Evolutionary conservation across 148 eudicot genomes (phyloP).

Genomic region (Limonium bicolor): DNA sequence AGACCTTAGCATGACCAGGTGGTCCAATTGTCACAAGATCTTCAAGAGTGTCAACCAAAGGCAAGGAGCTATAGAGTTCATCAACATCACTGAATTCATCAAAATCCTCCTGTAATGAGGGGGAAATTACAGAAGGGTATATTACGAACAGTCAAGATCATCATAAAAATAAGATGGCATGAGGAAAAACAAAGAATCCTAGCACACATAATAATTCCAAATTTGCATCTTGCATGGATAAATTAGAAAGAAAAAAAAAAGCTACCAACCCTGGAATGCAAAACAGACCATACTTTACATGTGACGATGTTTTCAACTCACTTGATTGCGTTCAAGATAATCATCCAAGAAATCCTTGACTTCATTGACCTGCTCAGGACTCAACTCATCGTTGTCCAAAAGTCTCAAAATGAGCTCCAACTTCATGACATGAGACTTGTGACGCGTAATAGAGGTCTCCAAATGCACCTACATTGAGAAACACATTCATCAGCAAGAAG

Average conservation of each 20-base stretch:
- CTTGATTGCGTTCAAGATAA: constrained; percentile 98
- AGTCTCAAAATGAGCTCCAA: constrained; percentile 82
- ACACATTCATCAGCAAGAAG: constrained; percentile 3
- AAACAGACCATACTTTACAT: too few species aligned
- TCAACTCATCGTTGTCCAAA: constrained; percentile 85
- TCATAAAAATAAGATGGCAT: too few species aligned
- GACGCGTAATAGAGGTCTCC: constrained; percentile 86
- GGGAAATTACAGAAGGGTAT: not conserved
- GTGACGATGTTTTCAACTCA: constrained; percentile 6
- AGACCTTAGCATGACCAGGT: constrained; percentile 79
- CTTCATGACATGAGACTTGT: constrained; percentile 95
- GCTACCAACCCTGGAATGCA: too few species aligned
- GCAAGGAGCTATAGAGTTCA: constrained; percentile 78
- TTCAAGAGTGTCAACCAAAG: constrained; percentile 88
- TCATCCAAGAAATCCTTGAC: constrained; percentile 93
- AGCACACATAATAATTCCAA: too few species aligned
- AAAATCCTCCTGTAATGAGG: constrained; percentile 67
- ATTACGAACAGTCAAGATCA: too few species aligned
- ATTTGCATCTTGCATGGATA: too few species aligned
- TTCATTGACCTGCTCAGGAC: constrained; percentile 94
- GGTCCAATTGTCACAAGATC: constrained; percentile 74
- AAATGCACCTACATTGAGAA: constrained; percentile 61
- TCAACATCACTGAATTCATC: constrained; percentile 94
- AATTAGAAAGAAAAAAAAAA: not conserved
- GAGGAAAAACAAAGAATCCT: too few species aligned